Evolutionary conservation across 1,139 yeast genomes (phyloP).

Genomic region (Protomyces pachydermus): DNA sequence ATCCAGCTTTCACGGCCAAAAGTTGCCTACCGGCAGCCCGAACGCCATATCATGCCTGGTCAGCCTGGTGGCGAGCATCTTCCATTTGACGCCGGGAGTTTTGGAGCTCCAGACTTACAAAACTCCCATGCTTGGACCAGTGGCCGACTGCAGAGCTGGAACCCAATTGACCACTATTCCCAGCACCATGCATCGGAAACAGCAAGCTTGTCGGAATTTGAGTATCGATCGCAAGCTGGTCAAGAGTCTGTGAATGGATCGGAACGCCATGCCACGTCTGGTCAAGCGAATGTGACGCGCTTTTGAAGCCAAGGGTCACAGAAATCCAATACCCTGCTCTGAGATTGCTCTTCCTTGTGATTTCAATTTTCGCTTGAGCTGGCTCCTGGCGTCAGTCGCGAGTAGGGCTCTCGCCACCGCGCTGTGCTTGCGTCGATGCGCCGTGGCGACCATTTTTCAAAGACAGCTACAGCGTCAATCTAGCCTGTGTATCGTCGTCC

Average conservation of each 20-base stretch:
- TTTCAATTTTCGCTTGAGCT: too few relatives aligned
- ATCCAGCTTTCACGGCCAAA: constrained; percentile 51
- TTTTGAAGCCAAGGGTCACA: background rate
- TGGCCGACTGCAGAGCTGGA: background rate
- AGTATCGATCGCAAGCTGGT: constrained; percentile 24
- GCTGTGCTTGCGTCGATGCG: too few relatives aligned
- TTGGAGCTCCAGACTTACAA: background rate
- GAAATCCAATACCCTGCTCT: too few relatives aligned
- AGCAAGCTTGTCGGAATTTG: background rate
- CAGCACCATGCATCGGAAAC: background rate
- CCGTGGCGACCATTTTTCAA: too few relatives aligned
- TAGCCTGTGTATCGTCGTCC: too few relatives aligned
- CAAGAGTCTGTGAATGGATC: constrained; percentile 4
- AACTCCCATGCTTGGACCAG: background rate
- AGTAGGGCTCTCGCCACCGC: too few relatives aligned
- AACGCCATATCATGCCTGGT: constrained; percentile 24
- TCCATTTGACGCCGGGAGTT: background rate
- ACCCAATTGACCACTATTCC: background rate
- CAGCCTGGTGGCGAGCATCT: background rate
- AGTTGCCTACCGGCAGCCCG: constrained; percentile 28
- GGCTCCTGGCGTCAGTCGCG: too few relatives aligned
- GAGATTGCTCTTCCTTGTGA: too few relatives aligned
- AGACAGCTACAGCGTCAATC: too few relatives aligned
- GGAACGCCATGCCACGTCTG: background rate
- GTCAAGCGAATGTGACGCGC: background rate